These are phyloP conservation scores for Lipomyces japonicus DNA, from an alignment of 805 yeast genomes.

Conservation along the genomic window DNA sequence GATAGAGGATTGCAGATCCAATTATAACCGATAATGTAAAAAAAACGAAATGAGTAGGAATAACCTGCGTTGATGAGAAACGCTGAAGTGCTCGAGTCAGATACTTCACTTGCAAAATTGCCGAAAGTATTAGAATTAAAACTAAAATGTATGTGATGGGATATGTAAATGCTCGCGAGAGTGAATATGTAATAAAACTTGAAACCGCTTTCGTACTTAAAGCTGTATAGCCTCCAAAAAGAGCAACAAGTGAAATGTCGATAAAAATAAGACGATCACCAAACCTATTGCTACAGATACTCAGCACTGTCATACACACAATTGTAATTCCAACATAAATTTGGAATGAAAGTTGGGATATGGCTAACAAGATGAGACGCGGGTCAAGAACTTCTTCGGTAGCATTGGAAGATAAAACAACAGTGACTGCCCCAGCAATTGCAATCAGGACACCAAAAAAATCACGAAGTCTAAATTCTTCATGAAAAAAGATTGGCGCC, in stretches of 20 bases:
- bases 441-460: constrained; percentile 43
- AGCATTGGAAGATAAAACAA: constrained; percentile 41
- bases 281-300: constrained; percentile 12
- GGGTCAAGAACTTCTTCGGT: constrained; percentile 27
- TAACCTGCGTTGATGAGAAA: constrained; percentile 46
- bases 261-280: constrained; percentile 32
- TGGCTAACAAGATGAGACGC: constrained; percentile 32
- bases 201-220: constrained; percentile 45
- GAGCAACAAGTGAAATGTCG: constrained; percentile 42
- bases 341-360: constrained; percentile 32
- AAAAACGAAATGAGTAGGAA: constrained; percentile 49
- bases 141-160: constrained; percentile 38
- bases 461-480: constrained; percentile 38
- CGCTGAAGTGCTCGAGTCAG: constrained; percentile 42
- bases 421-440: constrained; percentile 43
- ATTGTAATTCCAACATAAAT: constrained; percentile 35
- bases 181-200: constrained; percentile 33
- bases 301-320: constrained; percentile 22
- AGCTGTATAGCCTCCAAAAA: constrained; percentile 48
- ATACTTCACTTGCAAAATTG: constrained; percentile 42
- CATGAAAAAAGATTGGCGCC: constrained; percentile 48
- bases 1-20: constrained; percentile 45
- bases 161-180: constrained; percentile 30
- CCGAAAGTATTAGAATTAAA: constrained; percentile 39
- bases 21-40: constrained; percentile 45